Percentiles rank a stretch among this genome's conserved stretches.
phyloP scores from a whole-genome alignment of 345 rosid species.

The Salix brachista region DNA sequence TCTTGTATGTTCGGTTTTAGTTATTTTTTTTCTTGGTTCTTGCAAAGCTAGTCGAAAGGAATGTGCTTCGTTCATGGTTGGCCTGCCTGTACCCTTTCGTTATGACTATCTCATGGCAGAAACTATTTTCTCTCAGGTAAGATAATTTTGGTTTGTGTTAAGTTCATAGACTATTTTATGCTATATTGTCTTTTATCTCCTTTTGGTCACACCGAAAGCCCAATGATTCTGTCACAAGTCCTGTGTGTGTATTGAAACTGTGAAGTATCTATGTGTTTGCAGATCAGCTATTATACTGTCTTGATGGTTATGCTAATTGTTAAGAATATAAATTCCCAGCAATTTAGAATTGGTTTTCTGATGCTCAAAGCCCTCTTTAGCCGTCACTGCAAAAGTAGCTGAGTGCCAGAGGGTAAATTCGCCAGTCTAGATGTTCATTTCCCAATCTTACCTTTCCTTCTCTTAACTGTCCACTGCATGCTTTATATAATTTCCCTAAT shows the following conservation, averaged over 20 bases:
- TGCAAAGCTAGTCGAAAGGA: slow-evolving; percentile 99
- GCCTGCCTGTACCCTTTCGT: slow-evolving; percentile 91
- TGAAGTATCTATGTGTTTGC: background rate
- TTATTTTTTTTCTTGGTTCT: slow-evolving; percentile 48
- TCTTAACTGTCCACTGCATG: background rate
- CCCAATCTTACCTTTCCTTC: background rate
- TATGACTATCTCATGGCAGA: slow-evolving; percentile 99
- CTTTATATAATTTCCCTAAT: too few relatives aligned
- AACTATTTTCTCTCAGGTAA: slow-evolving; percentile 95
- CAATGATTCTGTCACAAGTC: too few relatives aligned
- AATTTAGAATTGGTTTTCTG: background rate
- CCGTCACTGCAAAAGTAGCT: too few relatives aligned
- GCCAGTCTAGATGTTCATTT: background rate
- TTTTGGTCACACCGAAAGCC: too few relatives aligned
- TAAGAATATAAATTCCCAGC: background rate
- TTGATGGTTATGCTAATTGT: background rate
- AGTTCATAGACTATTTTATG: background rate
- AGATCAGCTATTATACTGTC: background rate
- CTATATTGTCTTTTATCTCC: background rate
- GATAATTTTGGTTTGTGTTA: slow-evolving; percentile 9
- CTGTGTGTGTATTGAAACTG: background rate
- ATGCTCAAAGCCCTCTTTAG: too few relatives aligned
- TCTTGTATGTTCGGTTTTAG: slow-evolving; percentile 18
- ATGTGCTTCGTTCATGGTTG: slow-evolving; percentile 91
- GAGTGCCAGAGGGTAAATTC: too few relatives aligned